Percentiles rank a stretch among this genome's conserved stretches.
Conservation (phyloP, 169 alveolate species). For the Plasmodium relictum region DNA sequence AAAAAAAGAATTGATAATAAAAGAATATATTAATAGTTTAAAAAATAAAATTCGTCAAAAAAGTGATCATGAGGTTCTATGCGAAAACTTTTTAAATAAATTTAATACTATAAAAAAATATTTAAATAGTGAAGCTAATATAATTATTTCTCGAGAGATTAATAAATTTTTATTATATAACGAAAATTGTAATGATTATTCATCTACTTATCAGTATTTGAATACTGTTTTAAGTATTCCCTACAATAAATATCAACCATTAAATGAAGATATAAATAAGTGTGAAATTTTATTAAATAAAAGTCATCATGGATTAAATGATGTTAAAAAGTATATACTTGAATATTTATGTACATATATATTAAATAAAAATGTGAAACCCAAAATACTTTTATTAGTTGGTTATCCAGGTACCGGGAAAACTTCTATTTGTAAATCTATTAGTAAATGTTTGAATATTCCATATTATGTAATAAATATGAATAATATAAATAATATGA, state of each 20-base stretch:
- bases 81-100: slow-evolving; percentile 76
- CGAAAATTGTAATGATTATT: slow-evolving; percentile 60
- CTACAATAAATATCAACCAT: slow-evolving; percentile 14
- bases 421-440: slow-evolving; percentile 94
- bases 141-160: slow-evolving; percentile 18
- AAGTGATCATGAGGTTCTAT: slow-evolving; percentile 81
- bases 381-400: slow-evolving; percentile 94
- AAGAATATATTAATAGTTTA: slow-evolving; percentile 77
- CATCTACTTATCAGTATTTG: slow-evolving; percentile 68
- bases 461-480: slow-evolving; percentile 89
- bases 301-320: slow-evolving; percentile 94
- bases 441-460: slow-evolving; percentile 92
- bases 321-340: slow-evolving; percentile 93
- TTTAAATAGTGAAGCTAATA: slow-evolving; percentile 2
- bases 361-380: slow-evolving; percentile 85
- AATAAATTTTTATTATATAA: slow-evolving; percentile 31
- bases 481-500: slow-evolving; percentile 95
- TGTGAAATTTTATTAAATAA: slow-evolving; percentile 85
- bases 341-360: slow-evolving; percentile 94
- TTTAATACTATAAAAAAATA: slow-evolving; percentile 7
- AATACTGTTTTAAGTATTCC: slow-evolving; percentile 51
- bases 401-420: slow-evolving; percentile 99
- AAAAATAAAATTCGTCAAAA: slow-evolving; percentile 55
- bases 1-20: slow-evolving; percentile 80
- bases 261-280: slow-evolving; percentile 35